Conservation (phyloP, 75 land plant genomes). For the Isoetes taiwanensis region DNA sequence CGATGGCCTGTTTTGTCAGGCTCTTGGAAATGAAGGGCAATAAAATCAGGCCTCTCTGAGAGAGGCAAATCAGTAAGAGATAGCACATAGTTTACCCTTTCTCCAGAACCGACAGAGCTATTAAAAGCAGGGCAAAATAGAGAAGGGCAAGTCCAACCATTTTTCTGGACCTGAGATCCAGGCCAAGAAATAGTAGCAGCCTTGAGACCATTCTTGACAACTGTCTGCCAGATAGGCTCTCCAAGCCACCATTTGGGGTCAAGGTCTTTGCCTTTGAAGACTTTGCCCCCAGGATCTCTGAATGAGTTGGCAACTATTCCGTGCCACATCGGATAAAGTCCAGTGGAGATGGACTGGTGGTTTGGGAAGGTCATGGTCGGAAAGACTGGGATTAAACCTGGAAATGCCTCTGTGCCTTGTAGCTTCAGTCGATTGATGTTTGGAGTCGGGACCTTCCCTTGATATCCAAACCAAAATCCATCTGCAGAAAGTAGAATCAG, state of each 20-base stretch:
- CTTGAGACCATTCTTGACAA: constrained; percentile 2
- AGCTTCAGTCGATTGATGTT: constrained; percentile 57
- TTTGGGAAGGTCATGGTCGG: too few species aligned
- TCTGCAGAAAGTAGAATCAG: constrained; percentile 70
- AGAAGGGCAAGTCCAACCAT: neutral
- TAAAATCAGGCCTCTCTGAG: neutral
- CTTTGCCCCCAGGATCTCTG: neutral
- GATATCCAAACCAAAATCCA: constrained; percentile 88
- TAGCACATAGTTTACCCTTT: neutral
- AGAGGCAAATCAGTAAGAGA: neutral
- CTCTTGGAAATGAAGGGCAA: neutral
- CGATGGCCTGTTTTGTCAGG: neutral
- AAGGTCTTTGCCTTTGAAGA: too few species aligned
- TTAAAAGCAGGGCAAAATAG: neutral
- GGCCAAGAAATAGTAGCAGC: constrained; percentile 1
- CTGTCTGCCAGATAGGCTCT: neutral
- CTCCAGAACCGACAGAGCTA: neutral
- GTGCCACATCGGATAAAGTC: neutral
- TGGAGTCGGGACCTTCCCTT: constrained; percentile 54
- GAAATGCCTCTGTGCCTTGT: too few species aligned
- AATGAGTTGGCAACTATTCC: neutral
- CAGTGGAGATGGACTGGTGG: too few species aligned
- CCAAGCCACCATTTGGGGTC: constrained; percentile 3
- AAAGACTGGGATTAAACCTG: too few species aligned
- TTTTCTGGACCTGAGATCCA: neutral